These are phyloP conservation scores for Oryza glaberrima DNA, from an alignment of 176 grass and related monocot species.

Conservation along the genomic window DNA sequence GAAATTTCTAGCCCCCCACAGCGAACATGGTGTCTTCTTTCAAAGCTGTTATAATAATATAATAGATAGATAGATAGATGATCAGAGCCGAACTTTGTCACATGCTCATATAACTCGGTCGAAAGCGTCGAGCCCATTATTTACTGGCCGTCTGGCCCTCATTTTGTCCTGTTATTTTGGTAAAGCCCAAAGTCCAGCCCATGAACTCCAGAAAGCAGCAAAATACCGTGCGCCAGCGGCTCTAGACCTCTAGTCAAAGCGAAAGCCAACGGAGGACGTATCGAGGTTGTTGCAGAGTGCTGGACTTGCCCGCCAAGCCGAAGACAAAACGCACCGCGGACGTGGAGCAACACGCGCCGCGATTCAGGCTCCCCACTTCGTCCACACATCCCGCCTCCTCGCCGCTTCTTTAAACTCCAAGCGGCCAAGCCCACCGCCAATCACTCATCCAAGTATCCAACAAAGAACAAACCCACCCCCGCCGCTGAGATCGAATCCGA, in stretches of 20 bases:
- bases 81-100: too few relatives aligned
- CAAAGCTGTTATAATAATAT: too few relatives aligned
- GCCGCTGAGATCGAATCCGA: neutral
- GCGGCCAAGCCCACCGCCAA: neutral
- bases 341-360: slow-evolving; percentile 67
- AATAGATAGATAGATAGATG: too few relatives aligned
- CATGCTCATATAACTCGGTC: too few relatives aligned
- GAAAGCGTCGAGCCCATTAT: too few relatives aligned
- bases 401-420: slow-evolving; percentile 39
- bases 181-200: too few relatives aligned
- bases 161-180: too few relatives aligned
- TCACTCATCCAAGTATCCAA: neutral
- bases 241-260: neutral
- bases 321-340: slow-evolving; percentile 2
- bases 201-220: neutral
- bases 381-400: slow-evolving; percentile 49
- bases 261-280: neutral
- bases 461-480: neutral
- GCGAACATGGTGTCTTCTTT: too few relatives aligned
- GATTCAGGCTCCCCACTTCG: neutral
- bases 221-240: neutral
- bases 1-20: too few relatives aligned
- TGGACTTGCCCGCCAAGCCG: slow-evolving; percentile 33
- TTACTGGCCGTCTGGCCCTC: too few relatives aligned
- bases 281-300: neutral